Conservation (phyloP, 2,329 filamentous ascomycete species). For the Grosmannia penicillata region DNA sequence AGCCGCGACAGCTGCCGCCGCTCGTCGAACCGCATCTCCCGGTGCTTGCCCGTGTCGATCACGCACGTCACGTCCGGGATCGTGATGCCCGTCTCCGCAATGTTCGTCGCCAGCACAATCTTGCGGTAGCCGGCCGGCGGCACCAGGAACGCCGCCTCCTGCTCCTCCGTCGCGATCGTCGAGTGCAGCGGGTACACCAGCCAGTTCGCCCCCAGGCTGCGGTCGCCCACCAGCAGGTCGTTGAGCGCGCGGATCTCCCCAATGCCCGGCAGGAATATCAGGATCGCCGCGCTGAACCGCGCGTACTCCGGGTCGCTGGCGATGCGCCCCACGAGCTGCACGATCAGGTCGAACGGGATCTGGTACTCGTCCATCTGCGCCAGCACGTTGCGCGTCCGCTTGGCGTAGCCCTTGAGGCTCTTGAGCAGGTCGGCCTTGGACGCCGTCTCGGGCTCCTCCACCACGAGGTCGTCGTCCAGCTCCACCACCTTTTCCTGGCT, state of each 20-base stretch:
- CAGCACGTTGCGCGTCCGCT: constrained; percentile 59
- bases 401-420: constrained; percentile 58
- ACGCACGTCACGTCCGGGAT: constrained; percentile 97
- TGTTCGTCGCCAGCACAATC: constrained; percentile 93
- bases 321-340: constrained; percentile 64
- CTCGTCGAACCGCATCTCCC: constrained; percentile 95
- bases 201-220: constrained; percentile 64
- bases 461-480: constrained; percentile 45
- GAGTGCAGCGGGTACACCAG: constrained; percentile 84
- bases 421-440: constrained; percentile 43
- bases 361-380: constrained; percentile 76
- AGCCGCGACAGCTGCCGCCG: constrained; percentile 77
- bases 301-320: constrained; percentile 51
- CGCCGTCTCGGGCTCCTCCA: constrained; percentile 35
- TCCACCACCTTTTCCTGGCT: constrained; percentile 39
- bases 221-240: constrained; percentile 66
- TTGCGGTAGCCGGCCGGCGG: constrained; percentile 74
- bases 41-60: constrained; percentile 91
- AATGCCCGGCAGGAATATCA: constrained; percentile 92
- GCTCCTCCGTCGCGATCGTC: constrained; percentile 88
- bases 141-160: constrained; percentile 80
- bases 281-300: constrained; percentile 71
- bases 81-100: constrained; percentile 95
- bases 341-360: constrained; percentile 78
- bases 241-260: constrained; percentile 83